phyloP scores from a whole-genome alignment of 306 rosid genomes.

The Coriaria nepalensis region DNA sequence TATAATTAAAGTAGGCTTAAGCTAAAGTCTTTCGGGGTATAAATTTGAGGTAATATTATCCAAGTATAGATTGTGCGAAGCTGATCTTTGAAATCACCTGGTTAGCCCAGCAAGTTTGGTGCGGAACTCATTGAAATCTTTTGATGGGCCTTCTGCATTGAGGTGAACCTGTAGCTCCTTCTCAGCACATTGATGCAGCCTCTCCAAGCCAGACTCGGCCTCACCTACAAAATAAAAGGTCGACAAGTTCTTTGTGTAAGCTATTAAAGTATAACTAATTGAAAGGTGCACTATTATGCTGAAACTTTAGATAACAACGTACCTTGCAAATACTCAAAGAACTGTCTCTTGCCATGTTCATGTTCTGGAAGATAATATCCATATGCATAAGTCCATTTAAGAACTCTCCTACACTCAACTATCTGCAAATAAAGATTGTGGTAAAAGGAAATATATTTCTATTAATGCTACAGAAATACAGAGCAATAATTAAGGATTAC shows the following conservation, averaged over 20 bases:
- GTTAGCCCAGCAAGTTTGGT: slow-evolving; percentile 72
- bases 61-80: not conserved
- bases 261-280: slow-evolving; percentile 1
- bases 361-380: slow-evolving; percentile 77
- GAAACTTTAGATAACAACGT: slow-evolving; percentile 5
- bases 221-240: slow-evolving; percentile 36
- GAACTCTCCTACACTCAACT: slow-evolving; percentile 86
- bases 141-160: slow-evolving; percentile 34
- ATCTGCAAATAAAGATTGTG: slow-evolving; percentile 40
- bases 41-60: not conserved
- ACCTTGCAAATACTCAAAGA: slow-evolving; percentile 48
- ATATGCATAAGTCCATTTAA: slow-evolving; percentile 94
- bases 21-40: too few relatives aligned
- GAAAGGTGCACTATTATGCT: not conserved
- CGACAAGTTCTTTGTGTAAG: not conserved
- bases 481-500: slow-evolving; percentile 21
- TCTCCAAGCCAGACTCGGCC: slow-evolving; percentile 74
- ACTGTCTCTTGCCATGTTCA: slow-evolving; percentile 41
- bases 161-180: slow-evolving; percentile 57
- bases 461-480: slow-evolving; percentile 4
- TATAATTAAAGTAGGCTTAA: too few relatives aligned
- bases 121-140: slow-evolving; percentile 71
- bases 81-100: slow-evolving; percentile 18
- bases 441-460: slow-evolving; percentile 5
- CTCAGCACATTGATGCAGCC: slow-evolving; percentile 75